phyloP scores from a whole-genome alignment of 2,329 filamentous ascomycete genomes.

The Venturia aucupariae region DNA sequence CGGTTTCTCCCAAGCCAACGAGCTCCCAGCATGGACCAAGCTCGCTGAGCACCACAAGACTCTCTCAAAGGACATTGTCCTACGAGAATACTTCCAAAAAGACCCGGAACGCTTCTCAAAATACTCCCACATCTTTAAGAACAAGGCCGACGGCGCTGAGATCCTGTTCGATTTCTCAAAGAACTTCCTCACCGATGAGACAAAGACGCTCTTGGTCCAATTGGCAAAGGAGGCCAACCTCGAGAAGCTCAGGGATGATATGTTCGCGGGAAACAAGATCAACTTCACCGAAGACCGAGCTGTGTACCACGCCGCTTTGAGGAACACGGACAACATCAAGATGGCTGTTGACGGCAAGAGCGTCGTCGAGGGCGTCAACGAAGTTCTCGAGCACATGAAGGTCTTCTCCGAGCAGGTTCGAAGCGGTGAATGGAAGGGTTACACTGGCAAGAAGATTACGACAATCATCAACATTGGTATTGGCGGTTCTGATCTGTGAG shows the following conservation, averaged over 20 bases:
- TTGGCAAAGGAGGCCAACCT: constrained; percentile 85
- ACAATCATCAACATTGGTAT: constrained; percentile 97
- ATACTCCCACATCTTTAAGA: constrained; percentile 77
- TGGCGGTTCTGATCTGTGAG: constrained; percentile 94
- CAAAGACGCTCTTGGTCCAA: constrained; percentile 74
- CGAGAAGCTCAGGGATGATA: constrained; percentile 88
- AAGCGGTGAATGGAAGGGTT: constrained; percentile 94
- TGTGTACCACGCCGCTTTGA: constrained; percentile 89
- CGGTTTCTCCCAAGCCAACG: constrained; percentile 72
- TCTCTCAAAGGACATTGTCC: constrained; percentile 78
- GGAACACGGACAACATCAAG: constrained; percentile 76
- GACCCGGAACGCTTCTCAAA: constrained; percentile 84
- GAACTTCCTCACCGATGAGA: constrained; percentile 95
- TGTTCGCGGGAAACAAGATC: constrained; percentile 97
- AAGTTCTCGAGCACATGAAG: constrained; percentile 93
- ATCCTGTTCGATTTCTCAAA: constrained; percentile 99
- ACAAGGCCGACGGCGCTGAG: constrained; percentile 67
- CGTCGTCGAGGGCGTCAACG: constrained; percentile 87
- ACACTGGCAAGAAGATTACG: constrained; percentile 92
- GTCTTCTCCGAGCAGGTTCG: constrained; percentile 93
- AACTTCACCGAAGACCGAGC: constrained; percentile 98
- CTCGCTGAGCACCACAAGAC: constrained; percentile 85
- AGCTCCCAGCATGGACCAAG: constrained; percentile 77
- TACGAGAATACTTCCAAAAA: constrained; percentile 86
- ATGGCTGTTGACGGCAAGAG: constrained; percentile 83